Conservation (phyloP, 768 basidiomycete genomes). For the Trametes sanguinea region DNA sequence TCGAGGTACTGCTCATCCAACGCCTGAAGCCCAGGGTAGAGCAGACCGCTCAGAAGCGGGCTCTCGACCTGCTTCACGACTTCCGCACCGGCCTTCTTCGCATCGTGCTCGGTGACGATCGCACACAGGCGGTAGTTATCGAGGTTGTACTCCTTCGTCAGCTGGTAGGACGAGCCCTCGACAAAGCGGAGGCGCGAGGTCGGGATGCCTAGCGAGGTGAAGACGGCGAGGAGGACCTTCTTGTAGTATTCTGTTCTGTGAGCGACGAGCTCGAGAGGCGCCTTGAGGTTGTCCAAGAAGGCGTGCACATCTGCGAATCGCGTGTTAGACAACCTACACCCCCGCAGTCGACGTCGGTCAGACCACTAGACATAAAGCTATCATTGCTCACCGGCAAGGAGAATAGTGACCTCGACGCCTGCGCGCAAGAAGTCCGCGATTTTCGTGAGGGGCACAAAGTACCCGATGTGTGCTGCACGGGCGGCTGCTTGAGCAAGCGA, state of each 20-base stretch:
- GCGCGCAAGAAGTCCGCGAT: slow-evolving; percentile 95
- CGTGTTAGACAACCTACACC: too few species aligned
- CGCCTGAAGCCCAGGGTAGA: slow-evolving; percentile 96
- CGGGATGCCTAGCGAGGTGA: slow-evolving; percentile 89
- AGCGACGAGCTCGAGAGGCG: slow-evolving; percentile 86
- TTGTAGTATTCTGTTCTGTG: slow-evolving; percentile 92
- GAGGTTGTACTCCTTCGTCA: slow-evolving; percentile 87
- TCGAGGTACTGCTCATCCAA: slow-evolving; percentile 96
- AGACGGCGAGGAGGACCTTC: slow-evolving; percentile 76
- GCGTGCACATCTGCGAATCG: slow-evolving; percentile 78
- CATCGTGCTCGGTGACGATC: slow-evolving; percentile 93
- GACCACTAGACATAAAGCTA: too few species aligned
- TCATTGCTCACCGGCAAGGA: slow-evolving; percentile 23
- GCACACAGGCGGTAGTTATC: slow-evolving; percentile 93
- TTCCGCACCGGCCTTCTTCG: slow-evolving; percentile 97
- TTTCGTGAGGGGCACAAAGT: slow-evolving; percentile 93
- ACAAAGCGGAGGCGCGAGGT: slow-evolving; percentile 82
- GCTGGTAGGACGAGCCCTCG: slow-evolving; percentile 90
- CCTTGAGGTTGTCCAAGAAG: slow-evolving; percentile 97
- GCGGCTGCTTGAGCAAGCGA: slow-evolving; percentile 10
- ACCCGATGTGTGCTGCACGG: slow-evolving; percentile 86
- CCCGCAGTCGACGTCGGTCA: too few species aligned
- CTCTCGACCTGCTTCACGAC: slow-evolving; percentile 98
- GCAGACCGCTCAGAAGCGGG: slow-evolving; percentile 83
- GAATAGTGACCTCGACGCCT: slow-evolving; percentile 72